Conservation (phyloP, 2,329 filamentous ascomycete genomes). For the Septoria petroselini region DNA sequence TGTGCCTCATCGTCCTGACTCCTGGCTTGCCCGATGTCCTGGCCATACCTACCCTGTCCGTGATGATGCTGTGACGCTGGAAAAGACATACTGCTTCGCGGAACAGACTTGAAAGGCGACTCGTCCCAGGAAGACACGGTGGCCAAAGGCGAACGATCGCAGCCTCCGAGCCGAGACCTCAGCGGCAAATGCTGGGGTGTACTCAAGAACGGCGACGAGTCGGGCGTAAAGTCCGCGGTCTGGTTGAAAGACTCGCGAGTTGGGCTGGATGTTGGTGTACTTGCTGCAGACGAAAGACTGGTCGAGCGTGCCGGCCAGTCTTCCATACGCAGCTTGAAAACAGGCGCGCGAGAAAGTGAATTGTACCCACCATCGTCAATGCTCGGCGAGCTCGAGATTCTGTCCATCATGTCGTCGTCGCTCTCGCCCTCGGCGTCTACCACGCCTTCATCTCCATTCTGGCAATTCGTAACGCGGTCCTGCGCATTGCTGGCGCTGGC, state of each 20-base stretch:
- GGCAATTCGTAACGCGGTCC: constrained; percentile 45
- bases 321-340: constrained; percentile 12
- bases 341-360: constrained; percentile 33
- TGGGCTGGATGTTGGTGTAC: constrained; percentile 28
- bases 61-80: constrained; percentile 47
- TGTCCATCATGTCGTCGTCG: constrained; percentile 89
- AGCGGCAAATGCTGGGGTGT: constrained; percentile 43
- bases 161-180: constrained; percentile 22
- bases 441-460: constrained; percentile 34
- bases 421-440: constrained; percentile 40
- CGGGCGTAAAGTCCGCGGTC: constrained; percentile 31
- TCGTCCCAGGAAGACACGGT: constrained; percentile 18
- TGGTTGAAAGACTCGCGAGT: constrained; percentile 37
- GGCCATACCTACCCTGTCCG: constrained; percentile 50
- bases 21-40: constrained; percentile 2
- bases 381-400: constrained; percentile 96
- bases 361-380: constrained; percentile 96
- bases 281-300: constrained; percentile 43
- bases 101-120: constrained; percentile 12
- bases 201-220: constrained; percentile 45
- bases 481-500: constrained; percentile 52
- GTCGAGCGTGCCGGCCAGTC: constrained; percentile 44
- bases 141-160: constrained; percentile 27
- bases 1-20: neutral
- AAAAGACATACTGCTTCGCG: constrained; percentile 16